Base-by-base conservation (phyloP, 176 grass and related monocot genomes). In the Aegilops sharonensis region DNA sequence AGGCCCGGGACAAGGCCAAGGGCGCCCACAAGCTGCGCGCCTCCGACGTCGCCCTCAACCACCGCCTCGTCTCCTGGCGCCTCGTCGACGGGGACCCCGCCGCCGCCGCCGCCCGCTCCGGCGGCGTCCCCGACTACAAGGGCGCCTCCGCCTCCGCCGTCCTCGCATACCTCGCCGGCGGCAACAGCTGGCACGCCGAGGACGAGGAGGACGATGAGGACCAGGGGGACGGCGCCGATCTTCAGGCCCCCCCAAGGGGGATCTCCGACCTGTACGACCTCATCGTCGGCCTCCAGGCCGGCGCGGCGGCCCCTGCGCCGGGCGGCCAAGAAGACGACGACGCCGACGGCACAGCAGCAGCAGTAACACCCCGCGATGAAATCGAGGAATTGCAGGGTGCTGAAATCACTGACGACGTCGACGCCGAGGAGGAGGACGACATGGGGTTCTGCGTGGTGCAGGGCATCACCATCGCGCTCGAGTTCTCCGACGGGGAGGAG, bases 401-500 rank as follows among this genome's bases (percentile, higher is more conserved):
- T 17, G 57, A 18, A 7, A 54, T 7, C 0, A 18, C 50, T 6
- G 50, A 54, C 50, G 50, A 54, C 0, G 50, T 0, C 5, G 50
- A 54, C 48, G 48, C 17, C 1, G 75, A 63, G 11, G 84, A 7
- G 18, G 36, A 77, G 6, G 91, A 77, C 1, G 88, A 84, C 17
- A 89, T 90, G 63, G 96, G 88, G 9, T 98, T 95, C 91, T 92
- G 60, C 87, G 87, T 94, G 42, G 94, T 95, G 50, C 50, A 7
- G 48, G 92, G 90, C 27, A 68, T 92, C 82, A 75, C 81, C 7
- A 86, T 92, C 83, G 81, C 89, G 1, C 25, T 87, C 34, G 96
- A 94, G 66, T 98, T 78, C 76, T 94, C 90, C 10, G 92, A 92
- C 61, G 92, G 78, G 14, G 96, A 98, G 68, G 96, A 95, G 85